These are phyloP conservation scores for Endogone sp. DNA, from an alignment of 192 early-diverging fungal genomes.

Conservation along the genomic window DNA sequence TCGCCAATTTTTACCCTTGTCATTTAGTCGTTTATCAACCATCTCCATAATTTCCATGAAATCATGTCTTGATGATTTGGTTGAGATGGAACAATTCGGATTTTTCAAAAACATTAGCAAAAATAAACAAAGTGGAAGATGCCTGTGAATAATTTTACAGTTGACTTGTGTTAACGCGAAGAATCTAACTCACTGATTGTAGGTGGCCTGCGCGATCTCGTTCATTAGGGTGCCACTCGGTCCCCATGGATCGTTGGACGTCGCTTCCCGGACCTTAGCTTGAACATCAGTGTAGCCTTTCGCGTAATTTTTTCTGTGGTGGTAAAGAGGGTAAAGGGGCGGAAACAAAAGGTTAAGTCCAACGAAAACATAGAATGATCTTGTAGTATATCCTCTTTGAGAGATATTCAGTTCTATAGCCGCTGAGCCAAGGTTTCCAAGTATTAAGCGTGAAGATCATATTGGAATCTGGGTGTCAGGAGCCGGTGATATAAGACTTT, in stretches of 20 bases:
- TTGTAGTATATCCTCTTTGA: neutral
- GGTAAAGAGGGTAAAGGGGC: neutral
- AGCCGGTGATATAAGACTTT: no score
- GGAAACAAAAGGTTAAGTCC: no score
- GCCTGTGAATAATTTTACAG: no score
- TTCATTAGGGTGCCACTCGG: constrained; percentile 76
- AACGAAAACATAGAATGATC: no score
- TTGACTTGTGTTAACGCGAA: no score
- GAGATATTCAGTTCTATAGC: neutral
- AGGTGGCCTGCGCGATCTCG: constrained; percentile 81
- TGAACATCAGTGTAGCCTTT: constrained; percentile 92
- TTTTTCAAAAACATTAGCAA: no score
- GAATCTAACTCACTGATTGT: constrained; percentile 68
- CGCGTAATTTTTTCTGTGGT: constrained; percentile 78
- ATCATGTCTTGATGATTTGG: constrained; percentile 56
- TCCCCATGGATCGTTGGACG: constrained; percentile 74
- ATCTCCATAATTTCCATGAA: constrained; percentile 98
- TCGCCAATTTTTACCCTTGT: constrained; percentile 97
- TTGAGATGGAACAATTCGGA: constrained; percentile 4
- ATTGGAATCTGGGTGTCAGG: no score
- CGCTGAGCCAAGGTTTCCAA: neutral
- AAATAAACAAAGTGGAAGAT: no score
- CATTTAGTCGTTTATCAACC: constrained; percentile 95
- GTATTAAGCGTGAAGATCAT: neutral
- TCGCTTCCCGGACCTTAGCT: constrained; percentile 84